Percentiles rank a stretch among this genome's conserved stretches.
These are phyloP conservation scores for Hypsizygus ulmarius DNA, from an alignment of 1,284 basidiomycete species.

Conservation along the genomic window DNA sequence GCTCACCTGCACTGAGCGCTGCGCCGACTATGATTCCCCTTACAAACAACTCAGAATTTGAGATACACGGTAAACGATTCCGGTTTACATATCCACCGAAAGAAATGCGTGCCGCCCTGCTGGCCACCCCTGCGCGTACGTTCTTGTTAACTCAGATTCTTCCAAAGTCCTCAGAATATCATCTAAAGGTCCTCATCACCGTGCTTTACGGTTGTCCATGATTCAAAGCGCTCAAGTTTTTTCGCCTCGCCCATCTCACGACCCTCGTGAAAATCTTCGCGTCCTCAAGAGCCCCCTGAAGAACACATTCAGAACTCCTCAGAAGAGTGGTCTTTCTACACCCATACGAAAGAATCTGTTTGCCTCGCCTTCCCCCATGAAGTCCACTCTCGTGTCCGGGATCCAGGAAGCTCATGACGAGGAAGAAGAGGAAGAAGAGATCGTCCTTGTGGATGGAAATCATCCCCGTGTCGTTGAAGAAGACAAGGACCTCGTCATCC, in stretches of 20 bases:
- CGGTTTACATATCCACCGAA: constrained; percentile 71
- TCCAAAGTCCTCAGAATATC: no score
- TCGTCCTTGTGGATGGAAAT: constrained; percentile 64
- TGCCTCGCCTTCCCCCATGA: constrained; percentile 11
- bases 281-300: constrained; percentile 60
- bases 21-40: constrained; percentile 56
- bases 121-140: constrained; percentile 50
- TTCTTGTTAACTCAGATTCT: constrained; percentile 13
- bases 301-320: constrained; percentile 37
- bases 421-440: constrained; percentile 42
- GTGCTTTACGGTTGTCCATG: constrained; percentile 66
- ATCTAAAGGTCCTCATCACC: constrained; percentile 31
- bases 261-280: constrained; percentile 60
- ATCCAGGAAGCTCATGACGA: constrained; percentile 6
- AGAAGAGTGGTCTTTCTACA: constrained; percentile 1
- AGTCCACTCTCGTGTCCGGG: constrained; percentile 14
- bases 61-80: constrained; percentile 67
- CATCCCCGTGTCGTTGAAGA: constrained; percentile 66
- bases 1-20: constrained; percentile 17
- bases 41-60: constrained; percentile 60
- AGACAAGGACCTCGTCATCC: constrained; percentile 65
- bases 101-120: constrained; percentile 55
- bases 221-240: constrained; percentile 72
- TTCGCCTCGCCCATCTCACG: constrained; percentile 55
- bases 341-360: constrained; percentile 11